Conservation (phyloP, 108 stramenopile genomes). For the Nitzschia palea region DNA sequence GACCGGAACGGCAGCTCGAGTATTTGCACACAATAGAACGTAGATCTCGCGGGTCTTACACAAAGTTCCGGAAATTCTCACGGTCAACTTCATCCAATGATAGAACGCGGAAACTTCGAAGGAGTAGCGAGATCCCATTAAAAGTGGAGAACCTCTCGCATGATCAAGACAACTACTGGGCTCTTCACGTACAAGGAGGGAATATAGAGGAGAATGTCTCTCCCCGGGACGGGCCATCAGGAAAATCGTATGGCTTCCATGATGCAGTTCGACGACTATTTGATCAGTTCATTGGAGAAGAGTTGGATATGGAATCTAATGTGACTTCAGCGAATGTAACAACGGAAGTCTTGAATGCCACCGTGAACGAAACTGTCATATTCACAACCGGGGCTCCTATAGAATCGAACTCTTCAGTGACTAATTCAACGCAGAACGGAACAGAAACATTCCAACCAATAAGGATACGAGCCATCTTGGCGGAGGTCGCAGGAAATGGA, state of each 20-base stretch:
- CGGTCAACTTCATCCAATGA: not conserved
- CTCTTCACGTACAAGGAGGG: not conserved
- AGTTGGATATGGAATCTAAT: not conserved
- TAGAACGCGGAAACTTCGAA: not conserved
- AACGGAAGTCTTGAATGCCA: conserved; percentile 7
- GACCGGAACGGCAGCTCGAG: not conserved
- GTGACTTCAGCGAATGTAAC: conserved; percentile 1
- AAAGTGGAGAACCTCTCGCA: not conserved
- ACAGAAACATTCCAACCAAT: conserved; percentile 58
- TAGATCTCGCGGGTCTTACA: not conserved
- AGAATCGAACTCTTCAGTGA: not conserved
- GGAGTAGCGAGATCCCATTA: not conserved
- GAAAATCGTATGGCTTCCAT: not conserved
- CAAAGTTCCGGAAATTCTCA: conserved; percentile 5
- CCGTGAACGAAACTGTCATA: conserved; percentile 14
- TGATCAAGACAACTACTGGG: not conserved
- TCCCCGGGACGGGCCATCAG: not conserved
- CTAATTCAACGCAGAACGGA: not conserved
- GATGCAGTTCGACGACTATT: conserved; percentile 2
- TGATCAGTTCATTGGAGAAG: conserved; percentile 35
- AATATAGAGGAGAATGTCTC: not conserved
- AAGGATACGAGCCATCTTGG: conserved; percentile 65
- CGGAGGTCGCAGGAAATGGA: conserved; percentile 52
- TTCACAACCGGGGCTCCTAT: conserved; percentile 8
- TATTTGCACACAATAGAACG: not conserved